phyloP scores from a whole-genome alignment of 345 rosid species.

The Sisymbrium altissimum region DNA sequence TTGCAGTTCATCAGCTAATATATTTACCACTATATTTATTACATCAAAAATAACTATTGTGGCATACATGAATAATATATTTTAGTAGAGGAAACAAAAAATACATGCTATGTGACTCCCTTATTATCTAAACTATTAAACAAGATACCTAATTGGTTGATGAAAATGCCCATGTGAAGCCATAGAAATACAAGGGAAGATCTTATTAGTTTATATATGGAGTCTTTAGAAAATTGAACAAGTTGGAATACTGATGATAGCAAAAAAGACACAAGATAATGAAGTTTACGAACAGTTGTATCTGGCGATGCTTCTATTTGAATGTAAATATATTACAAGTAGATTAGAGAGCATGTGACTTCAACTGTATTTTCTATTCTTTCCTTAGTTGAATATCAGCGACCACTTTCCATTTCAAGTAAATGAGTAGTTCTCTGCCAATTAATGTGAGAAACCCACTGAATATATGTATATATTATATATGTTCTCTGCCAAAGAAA shows the following conservation, averaged over 20 bases:
- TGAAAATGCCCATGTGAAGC: not conserved
- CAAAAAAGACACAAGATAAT: not conserved
- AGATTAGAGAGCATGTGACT: conserved; percentile 6
- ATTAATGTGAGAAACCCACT: not conserved
- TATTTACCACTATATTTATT: not conserved
- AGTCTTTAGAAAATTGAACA: not conserved
- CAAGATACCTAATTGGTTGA: not conserved
- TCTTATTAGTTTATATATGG: too few relatives aligned
- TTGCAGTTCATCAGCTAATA: not conserved
- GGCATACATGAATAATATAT: not conserved
- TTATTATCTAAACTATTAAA: not conserved
- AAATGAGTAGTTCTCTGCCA: not conserved
- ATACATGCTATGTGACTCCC: not conserved
- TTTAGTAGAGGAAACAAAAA: not conserved
- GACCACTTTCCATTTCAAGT: conserved; percentile 1
- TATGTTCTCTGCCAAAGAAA: not conserved
- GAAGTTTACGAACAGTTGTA: not conserved
- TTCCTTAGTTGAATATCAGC: not conserved
- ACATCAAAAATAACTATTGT: not conserved
- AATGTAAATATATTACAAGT: conserved; percentile 15
- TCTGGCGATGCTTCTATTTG: conserved; percentile 4
- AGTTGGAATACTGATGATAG: not conserved
- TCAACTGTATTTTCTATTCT: not conserved
- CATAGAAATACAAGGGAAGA: not conserved
- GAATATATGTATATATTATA: not conserved